Evolutionary conservation across 202 grass and related monocot genomes (phyloP).

Genomic region (Setaria viridis): DNA sequence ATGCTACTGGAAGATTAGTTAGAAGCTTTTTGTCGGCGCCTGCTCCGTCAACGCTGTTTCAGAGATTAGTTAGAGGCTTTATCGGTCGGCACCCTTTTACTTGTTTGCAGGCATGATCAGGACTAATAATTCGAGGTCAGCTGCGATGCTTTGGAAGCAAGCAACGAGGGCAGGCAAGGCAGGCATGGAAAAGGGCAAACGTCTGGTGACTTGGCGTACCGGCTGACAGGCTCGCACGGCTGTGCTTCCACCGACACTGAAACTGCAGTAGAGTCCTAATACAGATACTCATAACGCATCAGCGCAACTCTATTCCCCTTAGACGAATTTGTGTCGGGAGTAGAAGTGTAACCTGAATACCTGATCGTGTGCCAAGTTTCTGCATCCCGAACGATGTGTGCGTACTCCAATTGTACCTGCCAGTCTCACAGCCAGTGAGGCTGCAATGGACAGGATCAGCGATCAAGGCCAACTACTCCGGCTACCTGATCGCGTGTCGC

Average conservation of each 20-base stretch:
- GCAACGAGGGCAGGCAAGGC: not conserved
- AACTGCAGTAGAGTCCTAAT: not conserved
- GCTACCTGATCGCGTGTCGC: not conserved
- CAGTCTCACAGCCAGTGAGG: too few relatives aligned
- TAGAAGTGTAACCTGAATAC: too few relatives aligned
- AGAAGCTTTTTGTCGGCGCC: not conserved
- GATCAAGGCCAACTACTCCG: too few relatives aligned
- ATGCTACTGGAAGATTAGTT: not conserved
- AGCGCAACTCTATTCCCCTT: not conserved
- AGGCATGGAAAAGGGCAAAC: not conserved
- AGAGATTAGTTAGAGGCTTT: not conserved
- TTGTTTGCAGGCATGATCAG: constrained; percentile 6
- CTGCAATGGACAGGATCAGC: too few relatives aligned
- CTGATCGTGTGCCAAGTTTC: too few relatives aligned
- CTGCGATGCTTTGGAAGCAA: not conserved
- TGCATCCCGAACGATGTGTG: too few relatives aligned
- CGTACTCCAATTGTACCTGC: too few relatives aligned
- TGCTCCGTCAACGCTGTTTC: not conserved
- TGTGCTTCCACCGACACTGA: not conserved
- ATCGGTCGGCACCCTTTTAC: not conserved
- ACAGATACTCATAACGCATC: not conserved
- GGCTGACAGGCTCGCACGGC: constrained; percentile 1
- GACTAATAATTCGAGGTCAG: constrained; percentile 1
- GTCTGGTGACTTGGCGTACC: not conserved
- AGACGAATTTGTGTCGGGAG: too few relatives aligned